These are phyloP conservation scores for Bolboschoenoplectus hybrid DNA, from an alignment of 202 grass and related monocot species.

Conservation along the genomic window DNA sequence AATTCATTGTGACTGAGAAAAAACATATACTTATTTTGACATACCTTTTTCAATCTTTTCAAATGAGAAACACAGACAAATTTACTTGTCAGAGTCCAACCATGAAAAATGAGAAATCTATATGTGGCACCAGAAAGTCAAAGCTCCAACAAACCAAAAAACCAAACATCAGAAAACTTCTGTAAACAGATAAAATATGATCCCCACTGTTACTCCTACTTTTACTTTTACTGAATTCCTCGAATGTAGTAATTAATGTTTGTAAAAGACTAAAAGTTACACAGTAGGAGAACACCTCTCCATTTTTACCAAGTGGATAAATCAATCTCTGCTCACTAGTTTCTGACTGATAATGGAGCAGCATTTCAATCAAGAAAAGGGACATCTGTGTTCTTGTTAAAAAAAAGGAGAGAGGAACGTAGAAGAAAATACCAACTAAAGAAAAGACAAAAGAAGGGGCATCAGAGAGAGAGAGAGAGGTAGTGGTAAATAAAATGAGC, in stretches of 20 bases:
- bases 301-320: background rate
- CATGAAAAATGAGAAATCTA: background rate
- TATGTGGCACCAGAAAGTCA: background rate
- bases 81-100: background rate
- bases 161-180: background rate
- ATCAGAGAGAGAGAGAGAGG: background rate
- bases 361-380: background rate
- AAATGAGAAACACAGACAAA: background rate
- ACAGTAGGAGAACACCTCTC: background rate
- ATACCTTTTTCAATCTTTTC: background rate
- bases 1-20: background rate
- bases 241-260: background rate
- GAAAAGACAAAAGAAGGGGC: background rate
- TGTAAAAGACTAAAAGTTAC: background rate
- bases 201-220: background rate
- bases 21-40: background rate
- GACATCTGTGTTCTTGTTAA: background rate
- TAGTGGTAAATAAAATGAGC: constrained; percentile 19
- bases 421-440: background rate
- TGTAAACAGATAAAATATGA: background rate
- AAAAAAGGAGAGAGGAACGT: background rate
- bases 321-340: too few species aligned
- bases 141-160: background rate
- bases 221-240: background rate
- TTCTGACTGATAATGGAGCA: background rate